Evolutionary conservation across 2,329 filamentous ascomycete genomes (phyloP), one percentile per base, ranked within the genome.

Genomic region (Alternaria solani): DNA sequence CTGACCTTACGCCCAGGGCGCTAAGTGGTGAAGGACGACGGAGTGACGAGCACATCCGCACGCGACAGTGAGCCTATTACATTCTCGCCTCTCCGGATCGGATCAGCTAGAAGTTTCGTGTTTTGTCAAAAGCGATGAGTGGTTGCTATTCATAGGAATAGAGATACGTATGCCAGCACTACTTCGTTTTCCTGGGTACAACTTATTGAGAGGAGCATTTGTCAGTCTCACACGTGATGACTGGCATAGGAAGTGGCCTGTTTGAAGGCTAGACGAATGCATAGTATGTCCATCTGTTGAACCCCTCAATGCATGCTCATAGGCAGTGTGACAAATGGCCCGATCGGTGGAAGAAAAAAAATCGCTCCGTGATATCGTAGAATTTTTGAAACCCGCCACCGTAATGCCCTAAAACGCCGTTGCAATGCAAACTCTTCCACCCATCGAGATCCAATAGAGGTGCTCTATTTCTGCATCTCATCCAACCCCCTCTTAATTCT

Each of bases 401-500:
- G 30, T 25, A 53, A 64, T 67, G 63, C 62, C 65, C 59, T 53
- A 46, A 5, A 70, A 71, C 65, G 68, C 71, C 69, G 30, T 59
- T 69, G 59, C 62, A 72, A 72, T 72, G 69, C 69, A 65, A 39
- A 38, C 8, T 25, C 42, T 9, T 12, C 41, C 25, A 44, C 26
- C 34, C 57, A 39, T 38, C 26, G 30, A 7, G 28, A 6, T 44
- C n/a, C n/a, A 2, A 26, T 6, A 30, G 3, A 23, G 32, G 26
- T 9, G 4, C 18, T n/a, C 36, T 66, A 73, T 30, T 64, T 69
- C 55, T 66, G 75, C 73, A 79, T 67, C 55, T 79, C 78, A 25
- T 86, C 81, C 72, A 94, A 83, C 74, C 91, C 89, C 74, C 88
- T 84, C 83, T 91, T 89, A 65, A 94, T 84, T 70, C 86, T 85